Evolutionary conservation across 1,139 yeast species (phyloP).

Genomic region (Sugiyamaella castrensis): DNA sequence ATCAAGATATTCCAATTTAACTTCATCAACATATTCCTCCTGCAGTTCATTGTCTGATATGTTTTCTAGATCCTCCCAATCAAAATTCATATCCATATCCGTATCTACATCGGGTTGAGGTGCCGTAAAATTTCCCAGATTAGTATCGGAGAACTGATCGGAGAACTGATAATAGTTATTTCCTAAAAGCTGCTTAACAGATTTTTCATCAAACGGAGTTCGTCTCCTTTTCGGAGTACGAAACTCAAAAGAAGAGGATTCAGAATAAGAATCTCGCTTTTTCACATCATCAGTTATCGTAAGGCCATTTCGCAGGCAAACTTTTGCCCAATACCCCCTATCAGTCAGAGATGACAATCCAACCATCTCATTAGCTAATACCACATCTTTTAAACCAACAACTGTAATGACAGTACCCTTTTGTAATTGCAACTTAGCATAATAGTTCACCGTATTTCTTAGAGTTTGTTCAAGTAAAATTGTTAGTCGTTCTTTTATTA

Average conservation of each 20-base stretch:
- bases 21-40: neutral
- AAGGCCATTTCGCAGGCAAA: neutral
- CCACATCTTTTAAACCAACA: neutral
- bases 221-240: too few relatives aligned
- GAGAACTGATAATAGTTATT: too few relatives aligned
- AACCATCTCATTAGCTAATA: neutral
- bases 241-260: too few relatives aligned
- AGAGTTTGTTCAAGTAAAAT: neutral
- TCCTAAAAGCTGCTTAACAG: too few relatives aligned
- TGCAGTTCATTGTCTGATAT: neutral
- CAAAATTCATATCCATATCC: too few relatives aligned
- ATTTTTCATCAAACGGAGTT: too few relatives aligned
- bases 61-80: neutral
- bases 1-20: constrained; percentile 7
- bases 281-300: neutral
- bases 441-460: constrained; percentile 4
- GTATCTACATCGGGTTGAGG: too few relatives aligned
- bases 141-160: too few relatives aligned
- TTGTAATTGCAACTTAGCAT: neutral
- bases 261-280: too few relatives aligned
- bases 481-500: neutral
- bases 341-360: neutral
- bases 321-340: neutral
- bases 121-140: too few relatives aligned
- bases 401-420: too few relatives aligned